Base-by-base conservation (phyloP, 2,329 filamentous ascomycete species). In the Aspergillus sergii region DNA sequence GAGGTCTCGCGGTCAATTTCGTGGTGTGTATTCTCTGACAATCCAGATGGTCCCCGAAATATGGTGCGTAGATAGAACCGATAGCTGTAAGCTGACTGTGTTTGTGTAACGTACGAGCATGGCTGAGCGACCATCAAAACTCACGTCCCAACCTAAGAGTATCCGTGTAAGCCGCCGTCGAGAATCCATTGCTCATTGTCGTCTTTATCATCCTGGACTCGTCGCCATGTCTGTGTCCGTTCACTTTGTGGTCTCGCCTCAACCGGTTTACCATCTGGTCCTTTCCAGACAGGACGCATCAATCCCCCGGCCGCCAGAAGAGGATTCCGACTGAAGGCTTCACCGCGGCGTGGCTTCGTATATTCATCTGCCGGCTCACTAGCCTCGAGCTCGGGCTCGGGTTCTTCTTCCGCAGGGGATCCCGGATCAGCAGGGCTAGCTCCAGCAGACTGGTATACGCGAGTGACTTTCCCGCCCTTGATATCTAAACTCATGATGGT, bases 401-500 rank as follows among this genome's bases (percentile, higher is more conserved):
- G 67, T 14, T 66, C 70, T 28, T 68, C 70, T 23, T 59, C 57
- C 16, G 48, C 57, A 23, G 63, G 62, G 1, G 64, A 65, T 36
- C 60, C 69, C 46, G 63, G 48, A 23, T 73, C 73, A 19, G 68
- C 48, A 10, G 48, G n/a, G 6, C 48, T 67, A 58, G 73, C 60
- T 65, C 73, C 73, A 64, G 79, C 76, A 72, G 64, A 76, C 68
- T 75, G 68, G 73, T 64, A 80, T 61, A 64, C 77, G 64, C 86
- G 87, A 5, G 95, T 88, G 3, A 96, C 88, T 70, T 90, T 93
- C 21, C 90, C 89, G 0, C 89, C 90, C 10, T 89, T 88, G 0
- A 97, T 80, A 74, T 97, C 93, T 64, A 97, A 91, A 72, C 91
- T 94, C 68, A 96, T 86, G 1, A 97, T 90, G 64, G 95, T 89